phyloP scores from a whole-genome alignment of 1,284 basidiomycete genomes.

The Volvariella volvacea region DNA sequence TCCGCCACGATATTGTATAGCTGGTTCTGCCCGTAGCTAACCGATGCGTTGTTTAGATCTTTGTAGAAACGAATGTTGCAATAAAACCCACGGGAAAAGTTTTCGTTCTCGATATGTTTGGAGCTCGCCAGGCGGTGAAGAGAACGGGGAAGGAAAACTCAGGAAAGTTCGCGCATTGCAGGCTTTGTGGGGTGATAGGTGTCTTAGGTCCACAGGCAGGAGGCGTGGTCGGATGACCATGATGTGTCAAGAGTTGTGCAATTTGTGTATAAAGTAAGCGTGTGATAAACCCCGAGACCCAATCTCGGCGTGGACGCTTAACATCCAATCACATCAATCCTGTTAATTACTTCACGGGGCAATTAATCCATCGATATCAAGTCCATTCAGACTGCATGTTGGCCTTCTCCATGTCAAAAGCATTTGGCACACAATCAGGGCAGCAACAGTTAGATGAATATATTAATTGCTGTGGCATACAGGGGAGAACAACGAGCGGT shows the following conservation, averaged over 20 bases:
- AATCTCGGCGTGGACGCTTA: too few relatives aligned
- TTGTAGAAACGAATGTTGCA: constrained; percentile 6
- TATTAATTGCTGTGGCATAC: too few relatives aligned
- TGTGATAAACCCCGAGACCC: too few relatives aligned
- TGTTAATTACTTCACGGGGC: too few relatives aligned
- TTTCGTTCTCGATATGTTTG: constrained; percentile 37
- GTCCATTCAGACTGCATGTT: too few relatives aligned
- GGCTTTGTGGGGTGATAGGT: neutral
- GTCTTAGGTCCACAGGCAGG: neutral
- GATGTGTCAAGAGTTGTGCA: neutral
- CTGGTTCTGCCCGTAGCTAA: constrained; percentile 60
- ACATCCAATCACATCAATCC: too few relatives aligned
- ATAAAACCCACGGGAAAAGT: constrained; percentile 81
- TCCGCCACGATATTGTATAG: constrained; percentile 87
- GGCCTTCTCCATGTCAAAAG: too few relatives aligned
- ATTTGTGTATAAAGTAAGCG: too few relatives aligned
- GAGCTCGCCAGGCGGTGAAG: constrained; percentile 24
- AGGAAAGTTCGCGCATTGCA: constrained; percentile 14
- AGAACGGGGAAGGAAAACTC: constrained; percentile 23
- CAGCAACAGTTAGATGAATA: too few relatives aligned
- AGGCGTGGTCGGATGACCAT: neutral
- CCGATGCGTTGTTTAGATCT: constrained; percentile 7
- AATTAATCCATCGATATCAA: too few relatives aligned
- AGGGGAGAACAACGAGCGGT: too few relatives aligned
- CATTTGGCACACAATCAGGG: too few relatives aligned